These are phyloP conservation scores for Mucor sp. DNA, from an alignment of 371 early-diverging fungal species.

Conservation along the genomic window DNA sequence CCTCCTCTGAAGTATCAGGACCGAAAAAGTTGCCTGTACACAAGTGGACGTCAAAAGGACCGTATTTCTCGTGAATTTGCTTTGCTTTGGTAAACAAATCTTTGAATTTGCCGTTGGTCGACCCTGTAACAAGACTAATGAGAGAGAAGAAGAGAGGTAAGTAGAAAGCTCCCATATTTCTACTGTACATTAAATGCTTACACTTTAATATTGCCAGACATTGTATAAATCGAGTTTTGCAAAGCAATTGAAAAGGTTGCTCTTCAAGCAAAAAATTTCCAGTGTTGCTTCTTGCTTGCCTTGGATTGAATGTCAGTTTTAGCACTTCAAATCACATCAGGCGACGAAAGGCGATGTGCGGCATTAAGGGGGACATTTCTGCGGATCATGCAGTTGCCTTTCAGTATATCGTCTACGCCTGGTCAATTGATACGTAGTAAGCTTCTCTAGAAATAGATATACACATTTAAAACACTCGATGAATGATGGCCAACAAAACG, in stretches of 20 bases:
- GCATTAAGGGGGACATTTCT: too few species aligned
- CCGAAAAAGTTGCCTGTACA: constrained; percentile 84
- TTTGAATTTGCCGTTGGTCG: constrained; percentile 66
- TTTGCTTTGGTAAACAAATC: constrained; percentile 69
- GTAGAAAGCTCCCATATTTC: neutral
- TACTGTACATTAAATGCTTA: neutral
- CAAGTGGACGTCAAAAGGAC: constrained; percentile 83
- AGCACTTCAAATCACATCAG: too few species aligned
- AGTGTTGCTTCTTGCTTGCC: too few species aligned
- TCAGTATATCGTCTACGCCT: too few species aligned
- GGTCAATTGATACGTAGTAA: too few species aligned
- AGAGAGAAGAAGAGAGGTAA: too few species aligned
- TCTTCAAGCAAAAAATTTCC: neutral
- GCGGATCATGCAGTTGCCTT: too few species aligned
- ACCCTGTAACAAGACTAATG: constrained; percentile 66
- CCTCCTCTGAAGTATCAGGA: constrained; percentile 37
- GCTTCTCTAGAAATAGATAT: too few species aligned
- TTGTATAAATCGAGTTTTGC: neutral
- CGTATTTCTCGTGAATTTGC: constrained; percentile 76
- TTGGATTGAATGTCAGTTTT: too few species aligned
- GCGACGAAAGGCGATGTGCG: too few species aligned
- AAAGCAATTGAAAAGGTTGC: neutral
- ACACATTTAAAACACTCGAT: too few species aligned
- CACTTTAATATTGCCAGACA: constrained; percentile 22
- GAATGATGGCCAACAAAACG: too few species aligned